Base-by-base conservation (phyloP, 352 stramenopile species). In the Lagenidium giganteum region DNA sequence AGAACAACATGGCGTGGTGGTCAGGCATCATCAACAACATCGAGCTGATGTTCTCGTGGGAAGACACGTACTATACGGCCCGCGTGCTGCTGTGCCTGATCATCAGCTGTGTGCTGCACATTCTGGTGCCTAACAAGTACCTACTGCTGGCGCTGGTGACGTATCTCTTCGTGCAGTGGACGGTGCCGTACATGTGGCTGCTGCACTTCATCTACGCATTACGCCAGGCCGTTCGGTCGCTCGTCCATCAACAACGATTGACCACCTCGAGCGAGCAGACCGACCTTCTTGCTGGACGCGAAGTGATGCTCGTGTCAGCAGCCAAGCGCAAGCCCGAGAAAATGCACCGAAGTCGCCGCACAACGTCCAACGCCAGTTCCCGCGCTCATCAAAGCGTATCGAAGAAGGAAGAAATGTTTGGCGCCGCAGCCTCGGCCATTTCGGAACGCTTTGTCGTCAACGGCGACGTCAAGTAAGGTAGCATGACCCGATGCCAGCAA, bases 1-100 rank as follows among this genome's bases (percentile, higher is more conserved):
- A 93, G 52, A 93, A 93, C 61, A 90, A 89, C 58, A 93, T 93
- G 80, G 70, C 80, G 39, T 93, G 80, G 80, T 90, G 77, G 78
- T 90, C 77, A 27, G 73, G 67, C 41, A 75, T 89, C 43, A 85
- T 93, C 47, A 82, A 83, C 57, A 82, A 54, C 35, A 63, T 93
- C 59, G 80, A 93, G 61, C 73, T 93, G 43, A 87, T 93, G 75
- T 89, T 93, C 37, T 89, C 75, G 26, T 93, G 80, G 80, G 80
- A 93, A 32, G 80, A 93, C 54, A 89, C 77, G 28, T 90, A 88
- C 37, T 90, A 93, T 64, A 90, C 80, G 14, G 67, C 75, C 43
- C 76, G 78, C 42, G 72, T 93, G 9, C 57, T 93, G 40, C 61
- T 93, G 51, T 81, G 80, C 33, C 67, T 93, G 46, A 89, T 90